Evolutionary conservation across 129 eudicot genomes (phyloP), one percentile per base, ranked within the genome.

Genomic region (Centrapalus pauciflorus): DNA sequence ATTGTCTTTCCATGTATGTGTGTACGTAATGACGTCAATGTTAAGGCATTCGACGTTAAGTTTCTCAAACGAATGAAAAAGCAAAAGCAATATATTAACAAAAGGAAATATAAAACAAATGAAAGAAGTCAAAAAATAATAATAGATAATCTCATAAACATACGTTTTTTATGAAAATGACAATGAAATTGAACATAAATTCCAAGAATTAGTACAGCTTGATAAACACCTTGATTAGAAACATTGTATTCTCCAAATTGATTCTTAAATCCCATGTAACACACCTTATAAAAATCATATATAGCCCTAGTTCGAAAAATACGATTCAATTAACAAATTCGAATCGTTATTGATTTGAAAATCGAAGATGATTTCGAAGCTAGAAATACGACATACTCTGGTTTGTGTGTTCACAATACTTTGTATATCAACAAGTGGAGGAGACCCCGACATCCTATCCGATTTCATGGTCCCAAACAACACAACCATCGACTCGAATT

Each of bases 361-460:
- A 10, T n/a, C 16, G 4, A 37, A 33, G 50, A 78, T 57, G 75
- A 21, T 38, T 46, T 49, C 28, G 13, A 59, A 72, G 32, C 7
- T 19, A 28, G 28, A 66, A 61, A 29, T 43, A 38, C 29, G 5
- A 6, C 49, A 17, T 3, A 25, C 7, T 27, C 8, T 66, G 7
- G 20, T 32, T 35, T 52, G 25, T 32, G 9, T 58, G 35, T 55
- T 72, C 21, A 59, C 34, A 26, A 58, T 64, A 49, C 28, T 74
- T 24, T 10, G 4, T 19, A 7, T 65, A 33, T 20, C 71, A 32
- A 69, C 5, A 3, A 59, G 74, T 0, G 67, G 67, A 4, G 67
- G 67, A 4, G 85, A 80, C 43, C 85, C 85, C 5, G 48, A 80
- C 55, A 76, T 80, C 29, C 60, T 51, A 4, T 29, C 68, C 0